Evolutionary conservation across 768 basidiomycete species (phyloP), one percentile per base, ranked within the genome.

Genomic region (Melanogaster broomeanus): DNA sequence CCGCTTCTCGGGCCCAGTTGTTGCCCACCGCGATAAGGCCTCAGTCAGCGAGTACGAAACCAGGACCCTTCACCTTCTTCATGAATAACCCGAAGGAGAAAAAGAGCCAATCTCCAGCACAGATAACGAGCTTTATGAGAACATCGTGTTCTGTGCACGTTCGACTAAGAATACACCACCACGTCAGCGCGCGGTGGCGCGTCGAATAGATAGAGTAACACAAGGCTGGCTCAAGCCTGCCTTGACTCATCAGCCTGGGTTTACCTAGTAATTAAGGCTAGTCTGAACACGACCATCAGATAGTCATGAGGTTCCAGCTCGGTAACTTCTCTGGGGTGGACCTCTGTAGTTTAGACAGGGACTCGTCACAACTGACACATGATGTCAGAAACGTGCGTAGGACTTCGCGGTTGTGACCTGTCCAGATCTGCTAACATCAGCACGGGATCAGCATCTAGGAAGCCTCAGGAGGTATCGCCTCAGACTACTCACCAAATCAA

Each of bases 51-150:
- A 9, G 31, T 31, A 31, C 31, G 31, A 25, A 52, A 61, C 46
- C 41, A n/a, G 39, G 27, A n/a, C 45, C 58, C 48, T 25, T 37
- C 30, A 13, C 33, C 15, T 35, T 33, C 10, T 27, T 7, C 35
- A 30, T 33, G 43, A 42, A 25, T 34, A 33, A 12, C 30, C 39
- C 15, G 43, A 45, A 31, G 10, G 45, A 48, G 25, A 24, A 34
- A 38, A 31, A 31, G 38, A 25, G 7, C 4, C 13, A 41, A 18
- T 18, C 25, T 25, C 25, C 11, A 35, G 62, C 50, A 59, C 56
- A 16, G 49, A 52, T 54, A 62, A 49, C 39, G 57, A 27, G 61
- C 48, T 35, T n/a, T 8, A 52, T 52, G 40, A 28, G 16, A 10
- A 15, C 47, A 31, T 45, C 57, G 48, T 49, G 48, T 21, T 38